These are phyloP conservation scores for Pelargonium nanum DNA, from an alignment of 345 rosid species.

Conservation along the genomic window DNA sequence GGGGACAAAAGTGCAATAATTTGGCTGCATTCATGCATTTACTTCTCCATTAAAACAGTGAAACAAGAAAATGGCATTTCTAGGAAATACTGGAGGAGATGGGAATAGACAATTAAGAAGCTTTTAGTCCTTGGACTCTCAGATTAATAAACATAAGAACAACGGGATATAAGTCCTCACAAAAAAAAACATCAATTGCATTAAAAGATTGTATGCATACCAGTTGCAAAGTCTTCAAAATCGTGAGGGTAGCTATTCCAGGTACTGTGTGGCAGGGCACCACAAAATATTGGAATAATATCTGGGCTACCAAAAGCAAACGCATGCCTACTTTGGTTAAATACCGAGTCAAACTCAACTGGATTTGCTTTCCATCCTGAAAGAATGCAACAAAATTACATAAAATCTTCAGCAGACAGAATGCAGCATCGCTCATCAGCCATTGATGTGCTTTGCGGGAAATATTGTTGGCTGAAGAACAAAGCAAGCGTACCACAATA, in stretches of 20 bases:
- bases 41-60: background rate
- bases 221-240: slow-evolving; percentile 93
- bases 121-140: background rate
- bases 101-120: background rate
- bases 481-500: background rate
- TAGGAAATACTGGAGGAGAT: background rate
- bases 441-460: background rate
- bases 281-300: slow-evolving; percentile 86
- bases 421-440: background rate
- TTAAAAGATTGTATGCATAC: slow-evolving; percentile 23
- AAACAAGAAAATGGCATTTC: background rate
- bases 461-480: slow-evolving; percentile 1
- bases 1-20: background rate
- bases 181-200: background rate
- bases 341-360: slow-evolving; percentile 90
- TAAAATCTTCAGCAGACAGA: slow-evolving; percentile 6
- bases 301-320: slow-evolving; percentile 90
- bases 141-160: background rate
- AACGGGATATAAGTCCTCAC: background rate
- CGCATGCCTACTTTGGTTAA: slow-evolving; percentile 74
- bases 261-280: slow-evolving; percentile 75
- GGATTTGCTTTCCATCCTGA: slow-evolving; percentile 99
- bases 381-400: slow-evolving; percentile 13
- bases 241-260: slow-evolving; percentile 85
- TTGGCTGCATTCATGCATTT: background rate